Evolutionary conservation across 768 basidiomycete species (phyloP), one percentile per base, ranked within the genome.

Genomic region (Scleroderma bovista): DNA sequence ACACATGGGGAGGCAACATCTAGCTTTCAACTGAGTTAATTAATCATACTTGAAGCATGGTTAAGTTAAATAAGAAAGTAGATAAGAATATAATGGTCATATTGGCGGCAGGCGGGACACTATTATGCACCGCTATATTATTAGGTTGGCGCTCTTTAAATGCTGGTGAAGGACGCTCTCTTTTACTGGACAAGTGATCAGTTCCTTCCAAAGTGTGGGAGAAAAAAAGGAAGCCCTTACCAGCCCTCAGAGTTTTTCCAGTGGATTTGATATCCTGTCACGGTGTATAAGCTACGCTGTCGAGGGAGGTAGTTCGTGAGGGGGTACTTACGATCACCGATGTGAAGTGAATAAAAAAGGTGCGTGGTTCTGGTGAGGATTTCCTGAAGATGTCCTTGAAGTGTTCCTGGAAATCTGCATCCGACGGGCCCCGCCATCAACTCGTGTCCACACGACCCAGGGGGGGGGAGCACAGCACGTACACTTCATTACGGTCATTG

Each of bases 141-240:
- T 80, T 50, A 88, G 72, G 69, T 85, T 83, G 39, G 84, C 85
- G 42, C 78, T 75, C 40, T 78, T 79, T 40, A 88, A 72, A 69
- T 88, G 84, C 57, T 80, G 75, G 31, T 85, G 76, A 39, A 89
- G 69, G 48, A 89, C 88, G 33, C 79, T 80, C 60, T 88, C 86
- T 59, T 84, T 81, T 22, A 88, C 87, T 78, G 24, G 60, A 52
- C 51, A 34, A 45, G 43, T 19, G 16, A n/a, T 24, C 20, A 46
- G 39, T 44, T n/a, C 45, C 51, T 16, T n/a, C 19, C 3, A 22
- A 31, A 16, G 1, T 15, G 20, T 26, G 20, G 11, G 16, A 43
- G 32, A 17, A 43, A 17, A 33, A 33, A 23, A 5, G 31, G 36
- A 16, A 36, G 56, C 37, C 62, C 80, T 65, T 59, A 83, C 84